Percentiles rank a stretch among this genome's conserved stretches.
phyloP scores from a whole-genome alignment of 2,329 filamentous ascomycete species.

The Talaromyces sp. region DNA sequence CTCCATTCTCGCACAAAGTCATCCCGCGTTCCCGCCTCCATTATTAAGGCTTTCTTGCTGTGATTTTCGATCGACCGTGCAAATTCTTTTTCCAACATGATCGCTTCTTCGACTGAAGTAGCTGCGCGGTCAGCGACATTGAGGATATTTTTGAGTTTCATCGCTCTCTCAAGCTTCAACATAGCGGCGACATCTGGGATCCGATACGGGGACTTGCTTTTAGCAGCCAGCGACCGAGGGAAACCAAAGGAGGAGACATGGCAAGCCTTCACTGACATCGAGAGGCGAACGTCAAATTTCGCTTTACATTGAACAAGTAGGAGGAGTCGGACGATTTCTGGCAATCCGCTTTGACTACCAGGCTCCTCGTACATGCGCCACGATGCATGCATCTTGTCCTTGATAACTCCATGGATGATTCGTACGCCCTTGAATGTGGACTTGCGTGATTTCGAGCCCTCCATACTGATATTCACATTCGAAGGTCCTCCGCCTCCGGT shows the following conservation, averaged over 20 bases:
- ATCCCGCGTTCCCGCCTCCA: not conserved
- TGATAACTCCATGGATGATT: conserved; percentile 11
- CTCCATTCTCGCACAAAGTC: conserved; percentile 4
- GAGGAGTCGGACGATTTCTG: conserved; percentile 10
- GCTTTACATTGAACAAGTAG: conserved; percentile 1
- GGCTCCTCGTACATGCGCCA: conserved; percentile 14
- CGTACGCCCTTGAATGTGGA: conserved; percentile 12
- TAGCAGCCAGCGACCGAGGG: conserved; percentile 6
- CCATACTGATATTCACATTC: conserved; percentile 11
- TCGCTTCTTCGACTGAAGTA: not conserved
- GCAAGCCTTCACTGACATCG: conserved; percentile 1
- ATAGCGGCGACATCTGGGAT: not conserved
- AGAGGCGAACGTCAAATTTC: not conserved
- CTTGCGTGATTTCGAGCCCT: conserved; percentile 12
- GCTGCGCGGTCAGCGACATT: conserved; percentile 1
- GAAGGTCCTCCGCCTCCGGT: conserved; percentile 1
- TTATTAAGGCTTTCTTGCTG: conserved; percentile 9
- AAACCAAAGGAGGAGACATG: conserved; percentile 1
- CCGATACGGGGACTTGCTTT: not conserved
- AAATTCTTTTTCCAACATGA: not conserved
- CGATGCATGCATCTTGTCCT: conserved; percentile 12
- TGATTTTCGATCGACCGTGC: not conserved
- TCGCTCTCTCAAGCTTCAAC: conserved; percentile 6
- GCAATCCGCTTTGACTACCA: conserved; percentile 11
- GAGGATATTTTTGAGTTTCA: conserved; percentile 2